Conservation (phyloP, 148 eudicot species). For the Rhododendron vialii region DNA sequence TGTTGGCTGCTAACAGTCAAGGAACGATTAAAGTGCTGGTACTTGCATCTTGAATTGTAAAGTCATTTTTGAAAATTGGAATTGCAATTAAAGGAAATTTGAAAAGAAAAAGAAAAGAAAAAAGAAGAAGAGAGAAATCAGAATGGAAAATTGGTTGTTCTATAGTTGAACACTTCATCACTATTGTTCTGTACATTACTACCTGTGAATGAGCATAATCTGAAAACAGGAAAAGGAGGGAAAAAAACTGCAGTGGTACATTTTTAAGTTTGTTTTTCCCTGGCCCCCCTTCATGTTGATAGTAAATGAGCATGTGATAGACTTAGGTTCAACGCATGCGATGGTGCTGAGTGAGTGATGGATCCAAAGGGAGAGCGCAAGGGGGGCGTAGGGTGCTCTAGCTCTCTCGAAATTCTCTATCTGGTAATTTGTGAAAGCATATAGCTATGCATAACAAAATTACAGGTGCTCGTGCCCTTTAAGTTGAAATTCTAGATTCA, state of each 20-base stretch:
- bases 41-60: slow-evolving; percentile 49
- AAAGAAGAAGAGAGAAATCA: neutral
- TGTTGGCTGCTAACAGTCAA: slow-evolving; percentile 83
- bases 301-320: neutral
- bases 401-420: neutral
- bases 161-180: neutral
- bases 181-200: neutral
- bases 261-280: neutral
- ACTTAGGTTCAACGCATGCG: neutral
- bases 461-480: neutral
- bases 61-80: neutral
- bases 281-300: neutral
- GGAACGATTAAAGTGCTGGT: slow-evolving; percentile 74
- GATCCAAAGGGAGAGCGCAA: neutral
- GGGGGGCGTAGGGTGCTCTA: neutral
- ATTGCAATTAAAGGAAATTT: neutral
- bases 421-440: neutral
- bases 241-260: neutral
- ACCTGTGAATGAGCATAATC: neutral
- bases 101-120: neutral
- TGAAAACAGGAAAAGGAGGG: neutral
- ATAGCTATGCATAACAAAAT: neutral
- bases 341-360: neutral
- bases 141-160: neutral
- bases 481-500: neutral